These are phyloP conservation scores for Trypanosoma theileri DNA, from an alignment of 208 protist genomes.

Conservation along the genomic window DNA sequence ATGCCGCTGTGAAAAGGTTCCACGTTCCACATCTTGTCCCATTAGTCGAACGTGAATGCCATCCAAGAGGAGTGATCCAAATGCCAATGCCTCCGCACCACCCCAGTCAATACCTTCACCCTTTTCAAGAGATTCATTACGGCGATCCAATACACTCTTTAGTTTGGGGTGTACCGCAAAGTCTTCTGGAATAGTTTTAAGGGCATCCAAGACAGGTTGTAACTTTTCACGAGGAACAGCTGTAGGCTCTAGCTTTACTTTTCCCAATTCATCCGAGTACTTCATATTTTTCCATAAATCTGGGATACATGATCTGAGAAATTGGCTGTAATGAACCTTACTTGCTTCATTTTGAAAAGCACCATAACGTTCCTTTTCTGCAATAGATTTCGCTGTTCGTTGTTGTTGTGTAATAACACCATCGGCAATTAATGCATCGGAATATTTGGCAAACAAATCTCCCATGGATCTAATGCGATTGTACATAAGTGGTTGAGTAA, in stretches of 20 bases:
- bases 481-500: constrained; percentile 98
- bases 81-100: constrained; percentile 94
- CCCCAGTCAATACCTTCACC: constrained; percentile 93
- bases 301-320: constrained; percentile 74
- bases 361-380: constrained; percentile 81
- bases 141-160: constrained; percentile 74
- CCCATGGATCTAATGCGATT: constrained; percentile 84
- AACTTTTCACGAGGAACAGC: constrained; percentile 61
- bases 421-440: constrained; percentile 72
- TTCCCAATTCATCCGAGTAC: constrained; percentile 74
- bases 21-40: constrained; percentile 96
- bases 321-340: constrained; percentile 82
- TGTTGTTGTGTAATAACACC: constrained; percentile 73
- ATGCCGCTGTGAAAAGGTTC: constrained; percentile 97
- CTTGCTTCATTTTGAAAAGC: constrained; percentile 58
- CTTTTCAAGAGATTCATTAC: constrained; percentile 68
- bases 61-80: constrained; percentile 94
- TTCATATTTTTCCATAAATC: constrained; percentile 68
- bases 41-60: constrained; percentile 93
- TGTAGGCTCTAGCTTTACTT: constrained; percentile 64
- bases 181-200: constrained; percentile 66
- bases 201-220: constrained; percentile 52
- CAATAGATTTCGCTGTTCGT: constrained; percentile 65
- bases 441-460: constrained; percentile 87
- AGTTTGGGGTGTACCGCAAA: constrained; percentile 88